Percentiles rank a stretch among this genome's conserved stretches.
These are phyloP conservation scores for Globisporangium cylindrosporum DNA, from an alignment of 352 stramenopile genomes.

Conservation along the genomic window DNA sequence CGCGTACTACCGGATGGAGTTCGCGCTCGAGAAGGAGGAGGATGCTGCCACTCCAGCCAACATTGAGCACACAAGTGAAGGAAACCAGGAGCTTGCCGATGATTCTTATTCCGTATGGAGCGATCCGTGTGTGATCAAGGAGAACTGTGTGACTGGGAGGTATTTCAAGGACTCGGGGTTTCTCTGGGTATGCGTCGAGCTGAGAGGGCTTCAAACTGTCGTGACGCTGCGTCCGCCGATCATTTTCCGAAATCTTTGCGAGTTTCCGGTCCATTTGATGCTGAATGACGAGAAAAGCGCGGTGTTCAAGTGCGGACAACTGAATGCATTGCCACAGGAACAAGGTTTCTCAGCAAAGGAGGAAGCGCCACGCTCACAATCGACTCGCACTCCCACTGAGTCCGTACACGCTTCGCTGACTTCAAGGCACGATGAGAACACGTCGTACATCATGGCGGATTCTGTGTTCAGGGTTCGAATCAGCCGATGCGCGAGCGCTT, in stretches of 20 bases:
- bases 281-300: conserved; percentile 22
- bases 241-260: conserved; percentile 41
- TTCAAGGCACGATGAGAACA: conserved; percentile 7
- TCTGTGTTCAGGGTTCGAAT: conserved; percentile 28
- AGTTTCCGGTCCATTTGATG: conserved; percentile 36
- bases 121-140: conserved; percentile 63
- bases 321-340: background rate
- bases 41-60: background rate
- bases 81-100: background rate
- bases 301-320: background rate
- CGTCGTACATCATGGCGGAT: conserved; percentile 33
- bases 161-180: conserved; percentile 53
- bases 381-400: background rate
- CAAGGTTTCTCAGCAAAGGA: background rate
- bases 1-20: conserved; percentile 55
- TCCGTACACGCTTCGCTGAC: background rate
- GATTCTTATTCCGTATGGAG: conserved; percentile 37
- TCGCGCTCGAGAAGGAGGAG: conserved; percentile 34
- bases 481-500: conserved; percentile 24
- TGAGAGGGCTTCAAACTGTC: conserved; percentile 49
- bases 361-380: background rate
- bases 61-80: background rate
- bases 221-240: conserved; percentile 56
- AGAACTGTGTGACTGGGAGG: conserved; percentile 52
- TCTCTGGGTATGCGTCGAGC: conserved; percentile 64